These are phyloP conservation scores for Oryza coarctata DNA, from an alignment of 176 grass and related monocot species.

Conservation along the genomic window DNA sequence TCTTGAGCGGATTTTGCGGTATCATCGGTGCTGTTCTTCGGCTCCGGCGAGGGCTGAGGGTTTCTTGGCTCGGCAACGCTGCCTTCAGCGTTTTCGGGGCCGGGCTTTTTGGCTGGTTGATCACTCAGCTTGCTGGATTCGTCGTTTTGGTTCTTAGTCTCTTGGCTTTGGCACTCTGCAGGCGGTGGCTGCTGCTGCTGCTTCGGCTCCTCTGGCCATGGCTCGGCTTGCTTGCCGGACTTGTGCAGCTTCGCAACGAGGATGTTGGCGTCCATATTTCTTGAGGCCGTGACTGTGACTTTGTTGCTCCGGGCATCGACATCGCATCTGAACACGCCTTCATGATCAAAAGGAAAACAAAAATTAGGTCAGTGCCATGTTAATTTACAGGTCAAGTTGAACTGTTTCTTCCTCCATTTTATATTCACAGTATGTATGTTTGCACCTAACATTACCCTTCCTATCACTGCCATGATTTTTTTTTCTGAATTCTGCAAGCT, in stretches of 20 bases:
- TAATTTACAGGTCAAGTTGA: not conserved
- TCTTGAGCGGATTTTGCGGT: not conserved
- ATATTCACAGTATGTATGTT: not conserved
- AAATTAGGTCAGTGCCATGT: not conserved
- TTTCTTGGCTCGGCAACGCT: constrained; percentile 18
- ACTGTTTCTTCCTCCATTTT: not conserved
- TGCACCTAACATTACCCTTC: not conserved
- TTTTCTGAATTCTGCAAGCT: not conserved
- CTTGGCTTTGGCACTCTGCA: constrained; percentile 30
- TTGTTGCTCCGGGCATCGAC: constrained; percentile 60
- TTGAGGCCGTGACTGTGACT: constrained; percentile 44
- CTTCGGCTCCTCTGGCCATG: constrained; percentile 41
- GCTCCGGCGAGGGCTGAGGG: constrained; percentile 2
- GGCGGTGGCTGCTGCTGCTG: not conserved
- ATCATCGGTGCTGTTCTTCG: constrained; percentile 5
- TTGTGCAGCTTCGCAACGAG: constrained; percentile 56
- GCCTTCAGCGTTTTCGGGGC: constrained; percentile 14
- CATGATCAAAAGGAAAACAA: not conserved
- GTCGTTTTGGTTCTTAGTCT: constrained; percentile 21
- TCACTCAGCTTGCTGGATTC: constrained; percentile 32
- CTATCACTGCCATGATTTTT: not conserved
- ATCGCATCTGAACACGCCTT: constrained; percentile 54
- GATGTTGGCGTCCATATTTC: constrained; percentile 38
- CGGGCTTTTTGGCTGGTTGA: constrained; percentile 1
- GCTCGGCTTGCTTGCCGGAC: constrained; percentile 65